These are phyloP conservation scores for Rhynchospora pubera DNA, from an alignment of 176 grass and related monocot genomes.

Conservation along the genomic window DNA sequence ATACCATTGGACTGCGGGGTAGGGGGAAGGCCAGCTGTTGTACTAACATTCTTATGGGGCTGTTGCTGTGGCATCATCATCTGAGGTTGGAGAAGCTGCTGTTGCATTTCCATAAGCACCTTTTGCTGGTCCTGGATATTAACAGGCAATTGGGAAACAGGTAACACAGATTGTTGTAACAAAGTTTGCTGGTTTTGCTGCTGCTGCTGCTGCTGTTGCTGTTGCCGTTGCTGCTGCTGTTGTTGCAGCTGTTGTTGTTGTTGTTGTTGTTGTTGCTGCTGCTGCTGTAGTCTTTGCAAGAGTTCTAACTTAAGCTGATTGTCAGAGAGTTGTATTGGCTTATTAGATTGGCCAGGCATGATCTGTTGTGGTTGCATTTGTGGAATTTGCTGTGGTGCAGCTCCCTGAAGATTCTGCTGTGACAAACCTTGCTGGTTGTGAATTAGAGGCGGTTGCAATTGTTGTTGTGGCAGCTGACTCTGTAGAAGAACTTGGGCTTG, in stretches of 20 bases:
- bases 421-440: conserved; percentile 52
- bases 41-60: conserved; percentile 51
- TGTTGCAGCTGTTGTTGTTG: conserved; percentile 64
- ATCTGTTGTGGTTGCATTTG: conserved; percentile 60
- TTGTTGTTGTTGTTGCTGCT: conserved; percentile 64
- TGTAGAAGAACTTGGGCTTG: conserved; percentile 72
- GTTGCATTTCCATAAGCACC: conserved; percentile 56
- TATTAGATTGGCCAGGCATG: conserved; percentile 45
- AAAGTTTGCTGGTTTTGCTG: conserved; percentile 70
- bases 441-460: conserved; percentile 37
- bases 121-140: conserved; percentile 77
- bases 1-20: conserved; percentile 29
- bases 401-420: conserved; percentile 46
- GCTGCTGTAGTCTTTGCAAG: conserved; percentile 77
- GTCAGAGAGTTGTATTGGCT: conserved; percentile 52
- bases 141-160: conserved; percentile 44
- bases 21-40: conserved; percentile 30
- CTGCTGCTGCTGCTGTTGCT: conserved; percentile 64
- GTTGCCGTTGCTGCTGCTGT: conserved; percentile 48
- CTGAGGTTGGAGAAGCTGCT: conserved; percentile 62
- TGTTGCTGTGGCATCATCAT: conserved; percentile 45
- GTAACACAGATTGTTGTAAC: conserved; percentile 41
- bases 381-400: not conserved
- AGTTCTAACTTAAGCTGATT: conserved; percentile 74
- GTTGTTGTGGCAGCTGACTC: conserved; percentile 46